Conservation (phyloP, 1,139 yeast species). For the Protomyces arabidopsidicola region DNA sequence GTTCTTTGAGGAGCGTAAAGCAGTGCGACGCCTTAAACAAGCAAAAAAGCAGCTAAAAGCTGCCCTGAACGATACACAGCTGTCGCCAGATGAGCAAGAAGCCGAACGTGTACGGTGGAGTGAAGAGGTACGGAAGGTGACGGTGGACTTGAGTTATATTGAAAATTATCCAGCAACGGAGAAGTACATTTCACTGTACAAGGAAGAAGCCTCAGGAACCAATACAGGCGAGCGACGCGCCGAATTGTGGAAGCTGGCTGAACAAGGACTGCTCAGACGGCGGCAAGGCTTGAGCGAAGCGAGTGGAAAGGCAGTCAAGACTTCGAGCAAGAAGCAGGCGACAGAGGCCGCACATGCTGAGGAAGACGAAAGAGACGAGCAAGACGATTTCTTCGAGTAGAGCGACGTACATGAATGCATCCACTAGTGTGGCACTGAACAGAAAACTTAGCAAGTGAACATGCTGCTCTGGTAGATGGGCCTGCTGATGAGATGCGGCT, state of each 20-base stretch:
- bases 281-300: neutral
- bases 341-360: neutral
- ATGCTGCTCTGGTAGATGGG: slow-evolving; percentile 17
- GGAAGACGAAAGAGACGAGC: neutral
- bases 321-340: neutral
- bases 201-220: slow-evolving; percentile 5
- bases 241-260: slow-evolving; percentile 12
- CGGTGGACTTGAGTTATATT: slow-evolving; percentile 27
- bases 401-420: neutral
- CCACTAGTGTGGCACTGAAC: neutral
- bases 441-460: slow-evolving; percentile 9
- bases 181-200: slow-evolving; percentile 30
- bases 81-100: slow-evolving; percentile 13
- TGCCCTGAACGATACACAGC: slow-evolving; percentile 11
- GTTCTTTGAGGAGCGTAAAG: slow-evolving; percentile 87
- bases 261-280: neutral
- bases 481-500: slow-evolving; percentile 1
- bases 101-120: neutral
- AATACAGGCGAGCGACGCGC: neutral
- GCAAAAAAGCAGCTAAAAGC: slow-evolving; percentile 72
- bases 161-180: slow-evolving; percentile 25
- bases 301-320: neutral
- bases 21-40: slow-evolving; percentile 60
- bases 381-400: neutral
- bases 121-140: slow-evolving; percentile 11